Evolutionary conservation across 2,329 filamentous ascomycete genomes (phyloP), one percentile per base, ranked within the genome.

Genomic region (Colletotrichum caudatum): DNA sequence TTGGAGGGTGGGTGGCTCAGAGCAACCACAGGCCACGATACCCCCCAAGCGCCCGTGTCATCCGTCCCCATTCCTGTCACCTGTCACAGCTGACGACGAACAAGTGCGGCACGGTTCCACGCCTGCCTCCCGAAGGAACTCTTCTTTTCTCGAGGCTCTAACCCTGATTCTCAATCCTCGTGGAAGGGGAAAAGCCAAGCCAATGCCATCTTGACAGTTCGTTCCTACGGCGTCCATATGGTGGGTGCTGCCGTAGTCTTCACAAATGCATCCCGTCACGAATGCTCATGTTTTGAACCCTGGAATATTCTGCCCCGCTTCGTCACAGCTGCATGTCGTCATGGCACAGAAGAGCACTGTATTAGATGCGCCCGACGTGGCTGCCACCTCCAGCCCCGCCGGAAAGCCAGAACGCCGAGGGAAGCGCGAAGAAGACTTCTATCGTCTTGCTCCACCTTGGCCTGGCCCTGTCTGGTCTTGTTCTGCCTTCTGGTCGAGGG

Each of bases 1-100:
- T 50, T 26, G 41, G 65, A 64, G 69, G 69, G 69, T 69, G 65
- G 59, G 69, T 54, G 53, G 69, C 48, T 57, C 65, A 69, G 69
- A 33, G 60, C 60, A 53, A 35, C 68, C 59, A 72, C 69, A 72
- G 69, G 69, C 54, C 54, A n/a, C 63, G 59, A 41, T 39, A 64
- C 53, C 64, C 64, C n/a, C 33, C 37, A 41, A 54, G 35, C 37
- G 46, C 44, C 54, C 69, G 64, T 69, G 69, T 72, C 69, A 72
- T 44, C 59, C 65, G 69, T 48, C 54, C 59, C 39, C 48, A 69
- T 64, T 65, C 66, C 51, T 64, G 65, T 72, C 66, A 39, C 33
- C 8, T 23, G 29, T 23, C 65, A 54, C 60, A 72, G 59, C 65
- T 69, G 69, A 35, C 23, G 56, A 59, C 20, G 57, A 33, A n/a